phyloP scores from a whole-genome alignment of 208 protist genomes.

The Leishmania tarentolae region DNA sequence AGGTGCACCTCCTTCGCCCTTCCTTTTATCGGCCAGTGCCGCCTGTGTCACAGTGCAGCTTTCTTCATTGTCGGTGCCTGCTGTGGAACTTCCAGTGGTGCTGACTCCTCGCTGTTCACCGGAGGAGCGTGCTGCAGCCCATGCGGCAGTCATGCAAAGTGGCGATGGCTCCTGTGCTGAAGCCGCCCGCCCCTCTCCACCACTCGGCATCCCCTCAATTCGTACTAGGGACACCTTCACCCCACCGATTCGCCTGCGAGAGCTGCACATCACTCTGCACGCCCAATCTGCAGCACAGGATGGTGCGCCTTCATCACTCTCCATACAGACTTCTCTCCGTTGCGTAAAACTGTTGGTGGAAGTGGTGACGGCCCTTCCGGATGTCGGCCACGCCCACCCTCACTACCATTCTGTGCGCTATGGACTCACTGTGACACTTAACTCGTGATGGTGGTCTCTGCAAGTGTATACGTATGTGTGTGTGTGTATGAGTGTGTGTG shows the following conservation, averaged over 20 bases:
- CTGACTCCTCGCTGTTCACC: conserved; percentile 14
- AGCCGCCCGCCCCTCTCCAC: not conserved
- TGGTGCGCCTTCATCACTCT: not conserved
- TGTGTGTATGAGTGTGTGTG: not conserved
- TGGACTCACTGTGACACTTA: conserved; percentile 14
- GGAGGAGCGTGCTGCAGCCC: conserved; percentile 10
- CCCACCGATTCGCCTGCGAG: not conserved
- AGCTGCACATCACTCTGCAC: conserved; percentile 2
- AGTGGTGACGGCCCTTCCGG: conserved; percentile 18
- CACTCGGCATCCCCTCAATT: not conserved
- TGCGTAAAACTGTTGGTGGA: conserved; percentile 14
- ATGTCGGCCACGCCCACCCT: not conserved
- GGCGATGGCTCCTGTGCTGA: not conserved
- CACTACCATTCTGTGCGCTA: conserved; percentile 9
- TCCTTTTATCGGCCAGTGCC: not conserved
- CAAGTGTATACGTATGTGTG: not conserved
- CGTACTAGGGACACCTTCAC: not conserved
- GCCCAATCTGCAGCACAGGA: not conserved
- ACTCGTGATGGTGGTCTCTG: not conserved
- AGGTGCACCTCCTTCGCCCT: not conserved
- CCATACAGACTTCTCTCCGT: not conserved
- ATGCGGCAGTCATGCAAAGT: not conserved
- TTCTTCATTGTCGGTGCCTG: not conserved
- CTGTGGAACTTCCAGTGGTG: conserved; percentile 6
- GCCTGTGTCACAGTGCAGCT: not conserved